Conservation (phyloP, 345 rosid species). For the Salix caprea region DNA sequence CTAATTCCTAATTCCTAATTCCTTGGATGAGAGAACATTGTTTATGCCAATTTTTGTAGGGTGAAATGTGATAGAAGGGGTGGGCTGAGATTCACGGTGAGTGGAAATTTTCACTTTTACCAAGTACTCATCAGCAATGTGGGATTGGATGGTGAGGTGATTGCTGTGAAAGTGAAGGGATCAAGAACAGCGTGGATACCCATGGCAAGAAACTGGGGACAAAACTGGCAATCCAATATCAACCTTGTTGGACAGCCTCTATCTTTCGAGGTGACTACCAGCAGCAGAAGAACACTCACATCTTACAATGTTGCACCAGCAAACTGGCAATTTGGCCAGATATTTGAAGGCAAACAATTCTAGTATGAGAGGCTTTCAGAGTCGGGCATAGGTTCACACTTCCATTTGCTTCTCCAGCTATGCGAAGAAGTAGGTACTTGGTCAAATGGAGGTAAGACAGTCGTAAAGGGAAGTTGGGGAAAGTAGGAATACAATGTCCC, state of each 20-base stretch:
- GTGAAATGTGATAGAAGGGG: slow-evolving; percentile 69
- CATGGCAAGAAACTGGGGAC: slow-evolving; percentile 97
- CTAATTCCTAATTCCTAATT: background rate
- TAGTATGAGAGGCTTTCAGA: slow-evolving; percentile 17
- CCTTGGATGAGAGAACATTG: background rate
- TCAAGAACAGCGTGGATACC: slow-evolving; percentile 90
- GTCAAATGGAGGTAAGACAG: slow-evolving; percentile 17
- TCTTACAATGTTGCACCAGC: slow-evolving; percentile 78
- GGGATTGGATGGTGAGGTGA: slow-evolving; percentile 72
- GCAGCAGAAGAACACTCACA: slow-evolving; percentile 52
- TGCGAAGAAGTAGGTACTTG: background rate
- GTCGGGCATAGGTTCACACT: slow-evolving; percentile 3
- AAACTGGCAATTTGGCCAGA: slow-evolving; percentile 80
- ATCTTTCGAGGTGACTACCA: slow-evolving; percentile 78
- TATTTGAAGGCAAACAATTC: slow-evolving; percentile 78
- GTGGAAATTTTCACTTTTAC: slow-evolving; percentile 63
- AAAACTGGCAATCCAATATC: slow-evolving; percentile 40
- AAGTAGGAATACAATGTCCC: slow-evolving; percentile 8
- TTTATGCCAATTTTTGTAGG: slow-evolving; percentile 29
- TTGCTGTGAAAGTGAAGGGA: slow-evolving; percentile 83
- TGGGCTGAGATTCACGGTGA: slow-evolving; percentile 67
- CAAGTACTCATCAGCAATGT: slow-evolving; percentile 80
- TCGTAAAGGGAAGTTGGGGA: slow-evolving; percentile 2
- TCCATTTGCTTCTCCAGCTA: background rate
- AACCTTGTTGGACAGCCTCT: slow-evolving; percentile 77